phyloP scores from a whole-genome alignment of 2,329 filamentous ascomycete species.

The Trichoderma hamatum region DNA sequence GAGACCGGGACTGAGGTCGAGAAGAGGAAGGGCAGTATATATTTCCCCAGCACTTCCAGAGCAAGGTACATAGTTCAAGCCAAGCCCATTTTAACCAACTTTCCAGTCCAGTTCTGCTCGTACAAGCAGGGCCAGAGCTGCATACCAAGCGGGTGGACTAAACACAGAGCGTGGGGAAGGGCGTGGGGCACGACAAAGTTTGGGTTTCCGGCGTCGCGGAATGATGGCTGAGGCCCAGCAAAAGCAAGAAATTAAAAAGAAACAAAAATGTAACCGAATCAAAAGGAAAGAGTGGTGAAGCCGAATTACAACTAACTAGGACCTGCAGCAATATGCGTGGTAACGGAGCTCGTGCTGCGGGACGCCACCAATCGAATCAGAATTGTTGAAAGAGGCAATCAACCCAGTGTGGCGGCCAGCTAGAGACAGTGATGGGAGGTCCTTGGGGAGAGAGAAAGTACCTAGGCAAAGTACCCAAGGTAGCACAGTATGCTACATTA shows the following conservation, averaged over 20 bases:
- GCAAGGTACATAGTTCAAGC: not conserved
- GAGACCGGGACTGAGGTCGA: not conserved
- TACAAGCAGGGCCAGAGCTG: not conserved
- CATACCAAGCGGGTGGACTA: constrained; percentile 2
- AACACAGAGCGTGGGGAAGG: constrained; percentile 14
- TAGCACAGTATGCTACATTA: not conserved
- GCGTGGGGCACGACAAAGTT: constrained; percentile 21
- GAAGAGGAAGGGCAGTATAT: not conserved
- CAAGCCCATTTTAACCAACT: not conserved
- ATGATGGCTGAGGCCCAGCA: constrained; percentile 5
- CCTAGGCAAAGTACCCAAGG: not conserved
- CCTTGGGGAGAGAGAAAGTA: too few relatives aligned
- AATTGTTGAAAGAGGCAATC: constrained; percentile 15
- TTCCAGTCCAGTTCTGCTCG: not conserved
- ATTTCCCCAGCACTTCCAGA: not conserved
- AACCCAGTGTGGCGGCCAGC: not conserved
- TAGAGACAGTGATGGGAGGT: not conserved
- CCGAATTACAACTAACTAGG: constrained; percentile 1
- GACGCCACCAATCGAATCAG: constrained; percentile 18
- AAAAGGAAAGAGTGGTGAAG: not conserved
- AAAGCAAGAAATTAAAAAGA: not conserved
- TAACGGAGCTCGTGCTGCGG: constrained; percentile 11
- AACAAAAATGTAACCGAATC: not conserved
- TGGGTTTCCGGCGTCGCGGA: constrained; percentile 8
- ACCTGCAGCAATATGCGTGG: constrained; percentile 21